Evolutionary conservation across 768 basidiomycete genomes (phyloP), one percentile per base, ranked within the genome.

Genomic region (Kwoniella dendrophila): DNA sequence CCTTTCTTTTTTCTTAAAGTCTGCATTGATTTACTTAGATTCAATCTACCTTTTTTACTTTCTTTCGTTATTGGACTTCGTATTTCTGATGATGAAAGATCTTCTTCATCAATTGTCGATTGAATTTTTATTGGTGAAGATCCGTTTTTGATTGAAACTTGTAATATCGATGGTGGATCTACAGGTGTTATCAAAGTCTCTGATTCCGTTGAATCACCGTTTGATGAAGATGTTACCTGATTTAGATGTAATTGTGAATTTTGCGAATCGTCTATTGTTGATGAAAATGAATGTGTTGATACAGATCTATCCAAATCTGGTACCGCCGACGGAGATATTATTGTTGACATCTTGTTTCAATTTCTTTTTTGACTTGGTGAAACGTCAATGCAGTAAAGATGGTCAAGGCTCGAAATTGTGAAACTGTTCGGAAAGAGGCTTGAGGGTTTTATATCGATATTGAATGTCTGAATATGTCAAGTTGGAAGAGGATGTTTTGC

Each of bases 21-120:
- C 50, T 62, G 60, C 65, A 67, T 67, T 56, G 65, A 67, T 67
- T 55, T 67, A 49, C 60, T 62, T 22, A 67, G 24, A 30, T 62
- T 67, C 44, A 67, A 24, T 38, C 61, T 57, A 5, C 51, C 51
- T 40, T 59, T 62, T 36, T 62, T 62, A n/a, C n/a, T n/a, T 11
- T 40, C 32, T 40, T 56, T 29, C 32, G 45, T 58, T 16, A 49
- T 56, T 11, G 55, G 43, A 56, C 55, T 36, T n/a, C n/a, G n/a
- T n/a, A n/a, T n/a, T n/a, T n/a, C n/a, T n/a, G n/a, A 27, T 24
- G 51, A 41, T 40, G 22, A 6, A 36, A 34, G n/a, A 41, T 26
- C n/a, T 24, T 51, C 47, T 27, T 64, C 63, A 43, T 52, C 56
- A 29, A 45, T 48, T 6, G 40, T 48, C 2, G 63, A 50, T 26